A percentile compares a stretch with the other conserved stretches of the same genome.
Evolutionary conservation across 345 rosid genomes (phyloP).

Genomic region (Cochlearia excelsa): DNA sequence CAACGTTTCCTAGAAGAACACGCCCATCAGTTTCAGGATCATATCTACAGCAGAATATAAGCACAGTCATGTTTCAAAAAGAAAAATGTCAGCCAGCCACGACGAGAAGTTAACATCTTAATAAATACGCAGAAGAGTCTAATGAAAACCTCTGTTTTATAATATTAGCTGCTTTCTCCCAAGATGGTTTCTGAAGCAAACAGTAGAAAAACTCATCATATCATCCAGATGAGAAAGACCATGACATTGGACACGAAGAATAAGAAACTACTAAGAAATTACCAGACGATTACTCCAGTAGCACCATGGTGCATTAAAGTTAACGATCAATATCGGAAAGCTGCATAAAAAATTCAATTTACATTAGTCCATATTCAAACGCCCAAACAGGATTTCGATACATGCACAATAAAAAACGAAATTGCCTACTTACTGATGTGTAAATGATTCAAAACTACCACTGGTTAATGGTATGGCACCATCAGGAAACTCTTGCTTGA

Average conservation of each 20-base stretch:
- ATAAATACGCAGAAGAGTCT: constrained; percentile 14
- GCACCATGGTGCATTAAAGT: constrained; percentile 99
- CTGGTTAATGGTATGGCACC: constrained; percentile 55
- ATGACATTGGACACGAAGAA: constrained; percentile 7
- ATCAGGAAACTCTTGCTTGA: constrained; percentile 59
- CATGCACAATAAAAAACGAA: constrained; percentile 14
- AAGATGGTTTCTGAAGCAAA: constrained; percentile 77
- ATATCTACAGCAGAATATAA: constrained; percentile 53
- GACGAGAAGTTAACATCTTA: constrained; percentile 11
- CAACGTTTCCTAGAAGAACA: constrained; percentile 78
- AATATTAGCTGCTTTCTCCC: constrained; percentile 92
- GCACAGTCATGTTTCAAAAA: constrained; percentile 21
- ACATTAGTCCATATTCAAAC: constrained; percentile 23
- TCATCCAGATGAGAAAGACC: constrained; percentile 16
- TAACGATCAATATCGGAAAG: constrained; percentile 81
- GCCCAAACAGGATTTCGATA: constrained; percentile 9
- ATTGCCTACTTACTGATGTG: constrained; percentile 67
- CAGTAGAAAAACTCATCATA: constrained; percentile 13
- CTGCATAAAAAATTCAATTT: constrained; percentile 44
- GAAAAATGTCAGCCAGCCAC: not conserved
- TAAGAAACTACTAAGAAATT: constrained; percentile 29
- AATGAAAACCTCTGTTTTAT: constrained; percentile 66
- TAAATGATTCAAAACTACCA: constrained; percentile 60
- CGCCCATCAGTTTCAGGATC: constrained; percentile 95
- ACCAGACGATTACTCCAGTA: constrained; percentile 96